Percentiles rank a stretch among this genome's conserved stretches.
phyloP scores from a whole-genome alignment of 192 early-diverging fungal genomes.

The Coemansia sp. region DNA sequence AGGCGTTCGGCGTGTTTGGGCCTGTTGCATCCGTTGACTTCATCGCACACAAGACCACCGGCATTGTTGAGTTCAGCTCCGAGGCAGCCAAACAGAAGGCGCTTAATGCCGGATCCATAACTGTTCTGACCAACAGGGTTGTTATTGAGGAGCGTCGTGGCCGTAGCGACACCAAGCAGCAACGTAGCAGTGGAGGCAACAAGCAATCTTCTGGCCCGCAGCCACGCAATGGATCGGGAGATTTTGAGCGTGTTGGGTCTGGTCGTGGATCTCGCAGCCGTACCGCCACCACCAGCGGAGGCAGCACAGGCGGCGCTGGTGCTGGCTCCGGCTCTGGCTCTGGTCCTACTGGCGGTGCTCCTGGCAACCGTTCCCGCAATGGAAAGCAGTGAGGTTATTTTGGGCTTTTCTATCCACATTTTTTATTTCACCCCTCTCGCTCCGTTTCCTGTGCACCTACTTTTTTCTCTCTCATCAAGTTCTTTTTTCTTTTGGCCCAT shows the following conservation, averaged over 20 bases:
- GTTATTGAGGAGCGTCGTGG: slow-evolving; percentile 45
- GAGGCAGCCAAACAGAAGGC: slow-evolving; percentile 62
- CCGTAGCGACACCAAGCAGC: slow-evolving; percentile 39
- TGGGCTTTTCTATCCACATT: neutral
- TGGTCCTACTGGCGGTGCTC: too few relatives aligned
- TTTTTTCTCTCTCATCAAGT: neutral
- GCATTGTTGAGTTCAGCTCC: slow-evolving; percentile 72
- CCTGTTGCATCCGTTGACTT: slow-evolving; percentile 63
- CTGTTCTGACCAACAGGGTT: slow-evolving; percentile 18
- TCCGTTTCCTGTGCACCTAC: neutral
- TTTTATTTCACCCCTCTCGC: neutral
- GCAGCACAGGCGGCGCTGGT: slow-evolving; percentile 11
- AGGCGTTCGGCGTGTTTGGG: slow-evolving; percentile 62
- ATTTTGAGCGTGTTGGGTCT: slow-evolving; percentile 51
- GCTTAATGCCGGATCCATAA: slow-evolving; percentile 43
- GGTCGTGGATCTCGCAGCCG: slow-evolving; percentile 49
- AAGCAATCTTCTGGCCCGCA: slow-evolving; percentile 23
- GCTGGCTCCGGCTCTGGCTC: neutral
- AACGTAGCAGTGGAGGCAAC: slow-evolving; percentile 20
- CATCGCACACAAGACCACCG: slow-evolving; percentile 55
- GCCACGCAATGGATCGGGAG: slow-evolving; percentile 35
- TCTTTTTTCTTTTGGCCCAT: neutral
- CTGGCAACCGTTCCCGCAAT: neutral
- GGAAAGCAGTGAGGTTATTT: slow-evolving; percentile 30
- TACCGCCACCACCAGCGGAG: slow-evolving; percentile 18